phyloP scores from a whole-genome alignment of 2,329 filamentous ascomycete species.

The Microcyclosporella mali region DNA sequence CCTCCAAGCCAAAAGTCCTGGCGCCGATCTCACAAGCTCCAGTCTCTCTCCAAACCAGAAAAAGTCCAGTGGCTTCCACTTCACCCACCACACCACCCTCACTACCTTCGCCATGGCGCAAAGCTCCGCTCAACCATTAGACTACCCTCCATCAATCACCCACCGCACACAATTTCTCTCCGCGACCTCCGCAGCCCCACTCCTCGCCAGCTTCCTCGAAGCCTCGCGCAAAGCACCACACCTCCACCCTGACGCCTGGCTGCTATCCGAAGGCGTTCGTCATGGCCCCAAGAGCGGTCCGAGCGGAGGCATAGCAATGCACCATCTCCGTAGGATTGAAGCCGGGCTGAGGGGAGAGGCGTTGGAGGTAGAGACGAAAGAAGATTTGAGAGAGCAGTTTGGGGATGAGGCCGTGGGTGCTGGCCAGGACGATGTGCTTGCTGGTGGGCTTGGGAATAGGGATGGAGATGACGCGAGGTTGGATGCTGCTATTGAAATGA shows the following conservation, averaged over 20 bases:
- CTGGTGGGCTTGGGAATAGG: too few relatives aligned
- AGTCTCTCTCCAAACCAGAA: too few relatives aligned
- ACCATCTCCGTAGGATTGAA: conserved; percentile 49
- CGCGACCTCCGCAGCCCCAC: conserved; percentile 8
- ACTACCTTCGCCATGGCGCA: background rate
- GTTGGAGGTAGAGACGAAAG: conserved; percentile 37
- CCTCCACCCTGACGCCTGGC: conserved; percentile 44
- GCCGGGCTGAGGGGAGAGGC: conserved; percentile 48
- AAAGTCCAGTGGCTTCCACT: too few relatives aligned
- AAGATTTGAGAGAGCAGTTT: conserved; percentile 36
- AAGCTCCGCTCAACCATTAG: too few relatives aligned
- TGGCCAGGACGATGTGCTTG: conserved; percentile 14
- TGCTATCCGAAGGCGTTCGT: conserved; percentile 38
- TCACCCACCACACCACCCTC: too few relatives aligned
- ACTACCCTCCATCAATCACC: background rate
- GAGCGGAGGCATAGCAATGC: conserved; percentile 44
- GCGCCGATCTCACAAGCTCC: too few relatives aligned
- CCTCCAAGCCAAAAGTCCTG: too few relatives aligned
- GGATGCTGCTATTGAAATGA: conserved; percentile 18
- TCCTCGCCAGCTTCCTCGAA: conserved; percentile 36
- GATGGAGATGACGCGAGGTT: conserved; percentile 22
- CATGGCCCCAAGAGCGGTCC: conserved; percentile 40
- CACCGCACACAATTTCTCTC: conserved; percentile 1
- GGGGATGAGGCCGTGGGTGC: conserved; percentile 25
- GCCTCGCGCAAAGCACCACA: conserved; percentile 37